Base-by-base conservation (phyloP, 2,329 filamentous ascomycete species). In the Cladosporium sp. region DNA sequence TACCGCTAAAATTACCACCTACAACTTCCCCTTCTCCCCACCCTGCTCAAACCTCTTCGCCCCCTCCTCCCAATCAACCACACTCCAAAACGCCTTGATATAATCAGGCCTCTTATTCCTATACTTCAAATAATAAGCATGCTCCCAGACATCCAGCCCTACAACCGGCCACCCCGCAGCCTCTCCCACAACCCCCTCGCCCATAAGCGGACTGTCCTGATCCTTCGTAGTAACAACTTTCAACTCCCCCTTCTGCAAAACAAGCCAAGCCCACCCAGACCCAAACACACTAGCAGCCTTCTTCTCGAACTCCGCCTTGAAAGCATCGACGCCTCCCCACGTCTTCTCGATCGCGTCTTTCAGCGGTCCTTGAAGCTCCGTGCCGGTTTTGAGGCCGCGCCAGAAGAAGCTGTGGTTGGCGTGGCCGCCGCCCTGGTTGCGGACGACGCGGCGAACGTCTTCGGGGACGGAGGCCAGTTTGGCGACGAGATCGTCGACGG, bases 341-440 rank as follows among this genome's bases (percentile, higher is more conserved):
- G 85, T 86, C 64, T 81, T 79, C 59, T 81, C 78, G 71, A 96
- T 89, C 10, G 88, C 88, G 0, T 82, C 81, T 10, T 83, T 71
- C 5, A 96, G 82, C 24, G 81, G 80, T 0, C 89, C 87, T 0
- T 80, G 79, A 3, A 85, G 78, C 57, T 86, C 81, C 1, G 90
- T 84, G 8, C 88, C 86, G 0, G 83, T 70, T 21, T 96, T 85
- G 12, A 78, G 68, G 78, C 92, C 93, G 80, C 91, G 88, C 93
- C 93, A 97, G 84, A 97, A 97, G 41, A 97, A 87, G 0, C 88
- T 89, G 83, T 97, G 93, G 82, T 97, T 97, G 80, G 96, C 90
- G 83, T 97, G 93, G 7, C 93, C 93, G 52, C 93, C 93, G 59
- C 90, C 93, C 78, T 96, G 92, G 74, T 64, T 64, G 34, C 61